Conservation (phyloP, 179 eudicot species). For the Patellifolia procumbens region DNA sequence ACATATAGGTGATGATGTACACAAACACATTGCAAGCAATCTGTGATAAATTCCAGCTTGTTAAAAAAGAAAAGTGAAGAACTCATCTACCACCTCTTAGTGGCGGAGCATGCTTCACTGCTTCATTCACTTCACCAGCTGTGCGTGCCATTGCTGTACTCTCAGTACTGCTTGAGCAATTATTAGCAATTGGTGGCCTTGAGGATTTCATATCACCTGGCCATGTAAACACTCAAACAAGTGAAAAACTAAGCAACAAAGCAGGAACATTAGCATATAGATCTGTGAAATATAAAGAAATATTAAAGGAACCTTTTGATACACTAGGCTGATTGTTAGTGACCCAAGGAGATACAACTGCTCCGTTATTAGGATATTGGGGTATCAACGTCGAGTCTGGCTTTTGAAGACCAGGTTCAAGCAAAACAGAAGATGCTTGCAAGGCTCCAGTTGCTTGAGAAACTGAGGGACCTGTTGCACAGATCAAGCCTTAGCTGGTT, state of each 20-base stretch:
- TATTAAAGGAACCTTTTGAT: constrained; percentile 47
- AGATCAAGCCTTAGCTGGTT: constrained; percentile 29
- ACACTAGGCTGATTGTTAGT: constrained; percentile 47
- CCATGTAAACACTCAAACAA: constrained; percentile 1
- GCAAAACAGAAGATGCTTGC: constrained; percentile 39
- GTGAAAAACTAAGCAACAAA: not conserved
- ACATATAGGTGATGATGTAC: not conserved
- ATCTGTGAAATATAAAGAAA: not conserved
- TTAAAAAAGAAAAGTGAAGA: not conserved
- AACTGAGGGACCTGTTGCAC: constrained; percentile 41
- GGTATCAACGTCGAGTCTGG: constrained; percentile 48
- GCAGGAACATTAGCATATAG: constrained; percentile 10
- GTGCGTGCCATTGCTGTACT: constrained; percentile 62
- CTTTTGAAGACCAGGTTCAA: constrained; percentile 47
- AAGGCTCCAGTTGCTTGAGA: constrained; percentile 43
- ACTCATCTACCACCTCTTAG: constrained; percentile 56
- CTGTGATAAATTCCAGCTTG: not conserved
- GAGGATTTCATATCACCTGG: constrained; percentile 55
- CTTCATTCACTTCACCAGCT: constrained; percentile 48
- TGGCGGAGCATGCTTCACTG: constrained; percentile 51
- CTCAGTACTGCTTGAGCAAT: constrained; percentile 63
- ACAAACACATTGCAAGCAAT: not conserved
- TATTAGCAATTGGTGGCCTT: constrained; percentile 40
- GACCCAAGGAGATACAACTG: constrained; percentile 45
- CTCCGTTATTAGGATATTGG: constrained; percentile 38